A percentile compares a stretch with the other conserved stretches of the same genome.
phyloP scores from a whole-genome alignment of 2,329 filamentous ascomycete species.

The Chaetomiaceae sp. region DNA sequence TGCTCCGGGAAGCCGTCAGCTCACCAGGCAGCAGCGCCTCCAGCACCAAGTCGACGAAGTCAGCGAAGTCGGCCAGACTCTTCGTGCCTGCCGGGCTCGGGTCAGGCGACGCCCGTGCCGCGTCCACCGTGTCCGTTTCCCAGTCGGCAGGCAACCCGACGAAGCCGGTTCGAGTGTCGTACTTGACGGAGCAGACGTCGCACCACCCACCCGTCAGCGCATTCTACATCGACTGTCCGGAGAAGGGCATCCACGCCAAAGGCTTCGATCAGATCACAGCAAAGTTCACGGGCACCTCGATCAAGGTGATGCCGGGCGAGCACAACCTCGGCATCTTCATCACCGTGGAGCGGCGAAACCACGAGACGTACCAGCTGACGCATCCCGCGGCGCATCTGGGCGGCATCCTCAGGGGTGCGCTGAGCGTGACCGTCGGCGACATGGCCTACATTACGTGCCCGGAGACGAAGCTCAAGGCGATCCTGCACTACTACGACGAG shows the following conservation, averaged over 20 bases:
- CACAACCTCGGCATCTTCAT: constrained; percentile 97
- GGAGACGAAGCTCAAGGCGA: constrained; percentile 85
- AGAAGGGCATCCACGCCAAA: constrained; percentile 78
- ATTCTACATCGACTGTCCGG: constrained; percentile 87
- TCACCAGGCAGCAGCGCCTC: constrained; percentile 39
- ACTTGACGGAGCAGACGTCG: constrained; percentile 94
- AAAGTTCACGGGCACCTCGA: constrained; percentile 93
- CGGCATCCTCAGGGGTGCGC: constrained; percentile 76
- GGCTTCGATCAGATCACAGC: constrained; percentile 96
- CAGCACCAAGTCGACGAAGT: constrained; percentile 40
- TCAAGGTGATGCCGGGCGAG: constrained; percentile 84
- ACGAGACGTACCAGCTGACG: constrained; percentile 91
- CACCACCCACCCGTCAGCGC: constrained; percentile 97
- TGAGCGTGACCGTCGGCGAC: constrained; percentile 87
- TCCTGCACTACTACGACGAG: constrained; percentile 88
- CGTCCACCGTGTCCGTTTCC: constrained; percentile 46
- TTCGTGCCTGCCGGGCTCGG: constrained; percentile 22
- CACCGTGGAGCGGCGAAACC: constrained; percentile 67
- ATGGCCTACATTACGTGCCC: constrained; percentile 81
- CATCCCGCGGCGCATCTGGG: constrained; percentile 92
- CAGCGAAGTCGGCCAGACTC: too few species aligned
- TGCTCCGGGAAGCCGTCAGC: constrained; percentile 33
- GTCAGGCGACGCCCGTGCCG: constrained; percentile 37
- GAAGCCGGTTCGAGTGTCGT: constrained; percentile 70
- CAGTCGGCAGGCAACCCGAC: constrained; percentile 38